phyloP scores from a whole-genome alignment of 371 early-diverging fungal species.

The Blakeslea trispora region DNA sequence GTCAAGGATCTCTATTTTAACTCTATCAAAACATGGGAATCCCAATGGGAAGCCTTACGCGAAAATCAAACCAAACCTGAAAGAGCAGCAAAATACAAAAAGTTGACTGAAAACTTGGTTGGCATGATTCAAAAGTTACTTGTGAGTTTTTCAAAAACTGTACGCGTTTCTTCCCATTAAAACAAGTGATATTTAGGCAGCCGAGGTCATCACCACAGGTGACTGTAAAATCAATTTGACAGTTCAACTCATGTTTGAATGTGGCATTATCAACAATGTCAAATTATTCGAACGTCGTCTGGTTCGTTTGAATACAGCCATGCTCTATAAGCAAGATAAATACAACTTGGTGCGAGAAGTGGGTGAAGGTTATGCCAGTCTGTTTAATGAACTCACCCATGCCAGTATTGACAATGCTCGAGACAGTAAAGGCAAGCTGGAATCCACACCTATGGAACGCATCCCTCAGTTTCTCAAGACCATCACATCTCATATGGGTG shows the following conservation, averaged over 20 bases:
- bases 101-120: slow-evolving; percentile 20
- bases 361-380: slow-evolving; percentile 84
- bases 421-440: slow-evolving; percentile 29
- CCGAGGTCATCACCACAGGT: slow-evolving; percentile 19
- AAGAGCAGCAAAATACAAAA: slow-evolving; percentile 5
- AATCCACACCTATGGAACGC: slow-evolving; percentile 36
- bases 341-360: slow-evolving; percentile 90
- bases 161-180: background rate
- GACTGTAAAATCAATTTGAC: slow-evolving; percentile 41
- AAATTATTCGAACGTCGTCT: slow-evolving; percentile 54
- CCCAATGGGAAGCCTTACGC: slow-evolving; percentile 30
- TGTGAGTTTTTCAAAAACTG: too few species aligned
- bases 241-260: slow-evolving; percentile 51
- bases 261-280: slow-evolving; percentile 51
- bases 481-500: slow-evolving; percentile 63
- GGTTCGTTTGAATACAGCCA: slow-evolving; percentile 67
- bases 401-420: slow-evolving; percentile 37
- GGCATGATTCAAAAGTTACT: too few species aligned
- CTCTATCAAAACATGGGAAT: slow-evolving; percentile 35
- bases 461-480: slow-evolving; percentile 42
- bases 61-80: slow-evolving; percentile 25
- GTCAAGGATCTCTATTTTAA: slow-evolving; percentile 31
- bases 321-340: slow-evolving; percentile 85
- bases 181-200: slow-evolving; percentile 5
- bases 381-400: slow-evolving; percentile 65